Percentiles rank a stretch among this genome's conserved stretches.
Conservation (phyloP, 495 filamentous ascomycete genomes). For the Aspergillus diversus region DNA sequence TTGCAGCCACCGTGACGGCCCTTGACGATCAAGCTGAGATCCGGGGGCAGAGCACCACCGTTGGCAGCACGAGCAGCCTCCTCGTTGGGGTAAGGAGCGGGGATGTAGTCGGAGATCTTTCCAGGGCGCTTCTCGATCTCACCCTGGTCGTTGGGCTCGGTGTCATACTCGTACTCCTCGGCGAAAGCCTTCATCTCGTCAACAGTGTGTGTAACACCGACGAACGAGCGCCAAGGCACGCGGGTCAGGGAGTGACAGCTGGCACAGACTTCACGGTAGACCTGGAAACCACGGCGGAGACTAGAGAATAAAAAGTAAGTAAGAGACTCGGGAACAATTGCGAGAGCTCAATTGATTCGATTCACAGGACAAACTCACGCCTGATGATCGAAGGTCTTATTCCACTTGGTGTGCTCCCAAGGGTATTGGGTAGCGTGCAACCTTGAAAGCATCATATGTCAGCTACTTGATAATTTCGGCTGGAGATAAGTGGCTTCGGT, state of each 20-base stretch:
- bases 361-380: slow-evolving; percentile 63
- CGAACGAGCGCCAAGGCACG: slow-evolving; percentile 90
- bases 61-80: slow-evolving; percentile 98
- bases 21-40: slow-evolving; percentile 98
- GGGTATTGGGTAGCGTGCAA: slow-evolving; percentile 91
- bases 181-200: slow-evolving; percentile 97
- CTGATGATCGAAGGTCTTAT: slow-evolving; percentile 95
- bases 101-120: slow-evolving; percentile 98
- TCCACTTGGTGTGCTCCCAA: slow-evolving; percentile 89
- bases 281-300: slow-evolving; percentile 98
- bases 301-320: slow-evolving; percentile 51
- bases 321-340: slow-evolving; percentile 19
- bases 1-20: slow-evolving; percentile 96
- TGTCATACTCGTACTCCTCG: slow-evolving; percentile 98
- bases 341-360: neutral
- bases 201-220: slow-evolving; percentile 90
- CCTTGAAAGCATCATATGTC: slow-evolving; percentile 49
- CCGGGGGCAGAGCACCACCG: slow-evolving; percentile 95
- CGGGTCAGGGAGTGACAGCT: slow-evolving; percentile 95
- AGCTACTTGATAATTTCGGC: slow-evolving; percentile 16
- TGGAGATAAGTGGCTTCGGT: slow-evolving; percentile 31
- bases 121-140: slow-evolving; percentile 97
- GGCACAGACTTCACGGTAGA: slow-evolving; percentile 98
- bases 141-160: slow-evolving; percentile 96
- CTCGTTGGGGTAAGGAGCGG: slow-evolving; percentile 94